Conservation (phyloP, 1,139 yeast species). For the Candida pseudocylindracea region DNA sequence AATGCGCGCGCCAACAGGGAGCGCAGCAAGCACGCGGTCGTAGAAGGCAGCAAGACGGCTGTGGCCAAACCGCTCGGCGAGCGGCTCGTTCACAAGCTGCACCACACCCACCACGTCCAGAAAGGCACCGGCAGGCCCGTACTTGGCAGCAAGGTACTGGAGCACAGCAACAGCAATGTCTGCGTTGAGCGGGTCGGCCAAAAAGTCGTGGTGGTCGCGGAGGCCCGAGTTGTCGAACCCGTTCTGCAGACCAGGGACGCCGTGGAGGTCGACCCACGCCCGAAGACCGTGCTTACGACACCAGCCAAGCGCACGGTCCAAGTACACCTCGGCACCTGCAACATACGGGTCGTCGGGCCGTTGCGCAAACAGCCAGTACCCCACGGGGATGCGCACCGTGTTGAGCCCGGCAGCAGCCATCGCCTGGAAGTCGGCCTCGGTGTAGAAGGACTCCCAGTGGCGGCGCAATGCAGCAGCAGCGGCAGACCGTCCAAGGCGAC, state of each 20-base stretch:
- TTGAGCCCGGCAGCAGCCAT: conserved; percentile 29
- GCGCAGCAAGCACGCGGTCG: too few species aligned
- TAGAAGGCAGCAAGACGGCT: too few species aligned
- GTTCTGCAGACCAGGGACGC: conserved; percentile 46
- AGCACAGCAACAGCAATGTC: conserved; percentile 10
- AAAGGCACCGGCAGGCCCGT: conserved; percentile 8
- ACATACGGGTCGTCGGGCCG: conserved; percentile 33
- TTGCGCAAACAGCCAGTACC: conserved; percentile 41
- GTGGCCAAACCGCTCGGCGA: too few species aligned
- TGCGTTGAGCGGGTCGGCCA: too few species aligned
- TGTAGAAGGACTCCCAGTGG: conserved; percentile 34
- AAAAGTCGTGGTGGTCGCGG: too few species aligned
- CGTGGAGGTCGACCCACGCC: conserved; percentile 44
- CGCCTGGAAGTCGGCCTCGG: conserved; percentile 25
- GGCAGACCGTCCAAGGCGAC: too few species aligned
- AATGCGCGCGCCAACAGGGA: too few species aligned
- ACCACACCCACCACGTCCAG: too few species aligned
- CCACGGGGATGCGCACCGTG: conserved; percentile 41
- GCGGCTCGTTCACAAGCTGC: too few species aligned
- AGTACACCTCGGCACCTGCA: conserved; percentile 26
- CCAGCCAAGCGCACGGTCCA: conserved; percentile 35
- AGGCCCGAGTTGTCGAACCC: conserved; percentile 51
- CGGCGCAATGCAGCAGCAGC: too few species aligned
- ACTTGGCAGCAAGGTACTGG: conserved; percentile 17
- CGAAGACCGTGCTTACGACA: conserved; percentile 22